These are phyloP conservation scores for Camellia japonica DNA, from an alignment of 148 eudicot genomes.

Conservation along the genomic window DNA sequence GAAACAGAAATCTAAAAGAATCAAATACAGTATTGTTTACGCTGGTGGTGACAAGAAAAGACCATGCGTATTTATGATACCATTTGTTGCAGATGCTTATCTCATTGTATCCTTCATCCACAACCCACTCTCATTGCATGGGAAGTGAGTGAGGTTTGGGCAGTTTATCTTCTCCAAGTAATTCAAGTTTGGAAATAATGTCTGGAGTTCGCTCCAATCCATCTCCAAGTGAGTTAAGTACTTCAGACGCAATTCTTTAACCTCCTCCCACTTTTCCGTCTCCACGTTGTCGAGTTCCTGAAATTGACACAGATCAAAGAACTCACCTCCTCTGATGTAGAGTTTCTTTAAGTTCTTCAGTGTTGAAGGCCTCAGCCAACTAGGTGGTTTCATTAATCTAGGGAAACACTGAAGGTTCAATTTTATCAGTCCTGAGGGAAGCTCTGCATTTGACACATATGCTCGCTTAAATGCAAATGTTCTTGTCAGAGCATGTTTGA, in stretches of 20 bases:
- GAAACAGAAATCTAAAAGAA: not conserved
- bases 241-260: conserved; percentile 25
- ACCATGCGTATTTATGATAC: not conserved
- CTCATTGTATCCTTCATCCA: conserved; percentile 28
- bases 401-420: conserved; percentile 44
- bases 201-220: conserved; percentile 3
- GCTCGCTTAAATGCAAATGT: no score
- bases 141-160: conserved; percentile 25
- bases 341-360: conserved; percentile 29
- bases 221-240: not conserved
- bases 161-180: conserved; percentile 35
- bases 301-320: conserved; percentile 23
- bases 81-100: no score
- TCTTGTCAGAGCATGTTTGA: no score
- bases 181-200: conserved; percentile 2
- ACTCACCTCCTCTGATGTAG: conserved; percentile 46
- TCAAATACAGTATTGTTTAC: not conserved
- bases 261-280: conserved; percentile 20
- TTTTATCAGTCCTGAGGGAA: conserved; percentile 30
- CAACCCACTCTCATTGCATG: conserved; percentile 30
- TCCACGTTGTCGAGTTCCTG: not conserved
- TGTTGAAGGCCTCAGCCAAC: conserved; percentile 19
- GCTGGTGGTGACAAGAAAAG: not conserved
- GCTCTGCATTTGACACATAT: not conserved
- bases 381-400: conserved; percentile 1